Evolutionary conservation across 345 rosid species (phyloP), one percentile per base, ranked within the genome.

Genomic region (Dipteronia sinensis): DNA sequence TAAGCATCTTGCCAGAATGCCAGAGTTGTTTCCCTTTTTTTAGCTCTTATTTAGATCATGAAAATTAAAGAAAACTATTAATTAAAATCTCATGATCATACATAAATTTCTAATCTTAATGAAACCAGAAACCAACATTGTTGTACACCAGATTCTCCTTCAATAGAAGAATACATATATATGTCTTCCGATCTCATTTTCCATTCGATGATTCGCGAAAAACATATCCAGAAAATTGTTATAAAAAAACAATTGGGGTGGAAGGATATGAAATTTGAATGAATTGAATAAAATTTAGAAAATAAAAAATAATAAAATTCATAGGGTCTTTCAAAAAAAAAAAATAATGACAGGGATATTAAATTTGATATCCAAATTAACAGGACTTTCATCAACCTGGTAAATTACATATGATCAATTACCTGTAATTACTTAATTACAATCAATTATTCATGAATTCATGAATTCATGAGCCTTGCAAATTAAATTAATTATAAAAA

Each of bases 371-470:
- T 71, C 73, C 65, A 56, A 55, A 53, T 53, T 15, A 15, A 29
- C 17, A 44, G 31, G 58, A 63, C 20, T 11, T 34, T 49, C n/a
- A n/a, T 49, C 76, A 23, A 20, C 4, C 10, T 61, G 67, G 55
- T 42, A 61, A 72, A 58, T 38, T 38, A 61, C n/a, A 61, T 13
- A 59, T 22, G 67, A 61, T 34, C 38, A 34, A 61, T 53, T 53
- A 53, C 56, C 16, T 42, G 44, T 47, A 0, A 27, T 71, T 13
- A 15, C 7, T 55, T 55, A 71, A 55, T 62, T 73, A 62, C 68
- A 42, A 61, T 44, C 42, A 42, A 61, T 73, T 73, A 73, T 73
- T 73, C 76, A 73, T 73, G 65, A 17, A 25, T 73, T 72, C 51
- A 34, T 34, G 38, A 34, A 62, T 22, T 10, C n/a, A 49, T 69